phyloP scores from a whole-genome alignment of 176 grass and related monocot species.

The Ampelocalamus luodianensis region DNA sequence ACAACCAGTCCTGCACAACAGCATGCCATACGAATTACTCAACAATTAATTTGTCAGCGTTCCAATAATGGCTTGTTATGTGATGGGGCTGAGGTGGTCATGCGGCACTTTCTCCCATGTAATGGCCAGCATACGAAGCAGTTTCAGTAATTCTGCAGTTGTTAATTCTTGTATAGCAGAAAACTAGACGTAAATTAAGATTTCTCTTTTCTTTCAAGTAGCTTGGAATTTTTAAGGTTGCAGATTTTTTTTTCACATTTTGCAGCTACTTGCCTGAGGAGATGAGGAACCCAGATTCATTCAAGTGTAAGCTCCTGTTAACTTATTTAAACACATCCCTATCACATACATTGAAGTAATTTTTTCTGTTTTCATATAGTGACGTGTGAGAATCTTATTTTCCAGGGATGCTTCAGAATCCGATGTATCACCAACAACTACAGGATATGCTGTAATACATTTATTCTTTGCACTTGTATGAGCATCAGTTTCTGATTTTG shows the following conservation, averaged over 20 bases:
- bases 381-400: constrained; percentile 43
- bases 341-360: constrained; percentile 26
- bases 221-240: constrained; percentile 16
- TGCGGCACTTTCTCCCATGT: background rate
- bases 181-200: constrained; percentile 2
- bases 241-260: constrained; percentile 42
- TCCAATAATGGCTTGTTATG: background rate
- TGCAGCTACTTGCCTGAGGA: constrained; percentile 96
- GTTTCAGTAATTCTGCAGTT: constrained; percentile 42
- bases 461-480: constrained; percentile 32
- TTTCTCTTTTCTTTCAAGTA: constrained; percentile 28
- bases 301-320: constrained; percentile 77
- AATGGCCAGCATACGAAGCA: background rate
- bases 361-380: constrained; percentile 37
- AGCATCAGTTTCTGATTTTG: constrained; percentile 31
- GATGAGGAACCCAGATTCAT: constrained; percentile 89
- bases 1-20: background rate
- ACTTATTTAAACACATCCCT: constrained; percentile 20
- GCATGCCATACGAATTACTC: background rate
- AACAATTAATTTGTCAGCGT: background rate
- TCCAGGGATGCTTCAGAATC: constrained; percentile 97
- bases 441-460: constrained; percentile 94
- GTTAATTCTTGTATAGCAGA: background rate
- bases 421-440: constrained; percentile 86
- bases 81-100: background rate